Evolutionary conservation across 768 basidiomycete species (phyloP).

Genomic region (Panaeolus cyanescens): DNA sequence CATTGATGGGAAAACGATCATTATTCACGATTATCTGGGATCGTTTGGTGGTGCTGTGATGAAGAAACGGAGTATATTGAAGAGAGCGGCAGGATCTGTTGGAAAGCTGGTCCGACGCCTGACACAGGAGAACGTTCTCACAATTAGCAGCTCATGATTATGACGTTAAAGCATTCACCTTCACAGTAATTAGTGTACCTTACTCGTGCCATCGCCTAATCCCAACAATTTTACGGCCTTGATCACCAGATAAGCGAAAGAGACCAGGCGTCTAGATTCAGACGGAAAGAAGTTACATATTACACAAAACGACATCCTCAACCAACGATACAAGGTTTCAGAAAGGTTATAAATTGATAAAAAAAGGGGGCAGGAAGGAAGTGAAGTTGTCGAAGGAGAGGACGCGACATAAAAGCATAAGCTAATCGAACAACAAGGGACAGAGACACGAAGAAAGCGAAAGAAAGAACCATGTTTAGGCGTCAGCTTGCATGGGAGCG

Average conservation of each 20-base stretch:
- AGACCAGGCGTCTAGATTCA: background rate
- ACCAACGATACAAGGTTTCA: background rate
- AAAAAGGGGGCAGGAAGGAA: background rate
- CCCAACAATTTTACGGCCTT: too few relatives aligned
- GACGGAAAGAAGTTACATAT: background rate
- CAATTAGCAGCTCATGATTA: too few relatives aligned
- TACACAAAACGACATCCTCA: background rate
- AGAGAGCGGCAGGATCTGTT: background rate
- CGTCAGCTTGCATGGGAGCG: slow-evolving; percentile 65
- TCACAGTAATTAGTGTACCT: too few relatives aligned
- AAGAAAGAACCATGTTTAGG: background rate
- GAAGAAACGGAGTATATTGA: background rate
- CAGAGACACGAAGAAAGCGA: background rate
- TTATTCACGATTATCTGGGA: background rate
- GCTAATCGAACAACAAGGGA: background rate
- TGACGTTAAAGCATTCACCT: too few relatives aligned
- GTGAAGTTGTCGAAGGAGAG: background rate
- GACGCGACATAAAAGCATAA: background rate
- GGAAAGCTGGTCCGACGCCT: background rate
- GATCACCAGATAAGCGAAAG: background rate
- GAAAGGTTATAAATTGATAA: slow-evolving; percentile 13
- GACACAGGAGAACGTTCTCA: background rate
- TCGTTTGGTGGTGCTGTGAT: background rate
- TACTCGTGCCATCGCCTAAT: too few relatives aligned
- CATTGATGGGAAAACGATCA: background rate